These are phyloP conservation scores for Stephania cephalantha DNA, from an alignment of 164 flowering plant species.

Conservation along the genomic window DNA sequence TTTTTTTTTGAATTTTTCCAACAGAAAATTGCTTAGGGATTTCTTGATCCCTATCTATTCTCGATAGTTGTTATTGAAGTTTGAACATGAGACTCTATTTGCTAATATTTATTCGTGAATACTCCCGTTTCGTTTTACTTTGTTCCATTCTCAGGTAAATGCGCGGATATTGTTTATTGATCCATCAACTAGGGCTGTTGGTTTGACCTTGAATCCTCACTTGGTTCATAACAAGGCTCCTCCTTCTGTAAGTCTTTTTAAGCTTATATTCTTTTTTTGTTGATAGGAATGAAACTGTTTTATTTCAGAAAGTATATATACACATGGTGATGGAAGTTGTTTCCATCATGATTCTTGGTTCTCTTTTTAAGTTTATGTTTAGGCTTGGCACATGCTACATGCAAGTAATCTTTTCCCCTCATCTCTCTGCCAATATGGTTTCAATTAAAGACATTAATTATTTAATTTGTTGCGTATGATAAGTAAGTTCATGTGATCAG, in stretches of 20 bases:
- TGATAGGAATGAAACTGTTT: no score
- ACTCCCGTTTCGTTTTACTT: no score
- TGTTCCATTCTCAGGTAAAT: conserved; percentile 47
- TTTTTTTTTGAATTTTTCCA: neutral
- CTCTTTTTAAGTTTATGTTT: no score
- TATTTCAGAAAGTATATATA: no score
- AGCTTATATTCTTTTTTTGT: no score
- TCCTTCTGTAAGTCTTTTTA: conserved; percentile 53
- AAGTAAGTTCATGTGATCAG: neutral
- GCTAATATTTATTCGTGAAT: no score
- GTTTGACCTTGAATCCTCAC: conserved; percentile 84
- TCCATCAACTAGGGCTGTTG: conserved; percentile 90
- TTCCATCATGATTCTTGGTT: no score
- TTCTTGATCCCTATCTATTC: no score
- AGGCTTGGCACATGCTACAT: no score
- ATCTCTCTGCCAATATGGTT: neutral
- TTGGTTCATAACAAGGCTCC: conserved; percentile 74
- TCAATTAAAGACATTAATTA: neutral
- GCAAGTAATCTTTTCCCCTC: neutral
- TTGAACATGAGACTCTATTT: no score
- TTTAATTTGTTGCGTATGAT: neutral
- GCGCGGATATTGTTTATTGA: conserved; percentile 93
- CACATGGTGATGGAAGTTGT: no score
- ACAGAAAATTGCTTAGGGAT: neutral
- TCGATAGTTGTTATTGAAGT: no score